phyloP scores from a whole-genome alignment of 257 asterid genomes.

The Schizonepeta tenuifolia region DNA sequence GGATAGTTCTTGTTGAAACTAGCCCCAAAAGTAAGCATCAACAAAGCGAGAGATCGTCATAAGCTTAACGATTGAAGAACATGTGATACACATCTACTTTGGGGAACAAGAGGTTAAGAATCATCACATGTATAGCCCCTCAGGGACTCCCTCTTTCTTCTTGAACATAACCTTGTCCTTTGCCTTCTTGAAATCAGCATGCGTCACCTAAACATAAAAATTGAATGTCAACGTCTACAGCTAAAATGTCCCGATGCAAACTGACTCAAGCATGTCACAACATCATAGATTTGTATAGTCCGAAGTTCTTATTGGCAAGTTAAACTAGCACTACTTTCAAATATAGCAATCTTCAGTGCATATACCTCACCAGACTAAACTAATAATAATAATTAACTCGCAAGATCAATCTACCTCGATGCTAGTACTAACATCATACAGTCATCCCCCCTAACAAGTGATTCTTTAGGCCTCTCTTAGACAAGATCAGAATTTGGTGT shows the following conservation, averaged over 20 bases:
- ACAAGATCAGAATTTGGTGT: background rate
- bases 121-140: slow-evolving; percentile 58
- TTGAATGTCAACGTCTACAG: slow-evolving; percentile 16
- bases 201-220: slow-evolving; percentile 45
- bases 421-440: background rate
- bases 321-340: background rate
- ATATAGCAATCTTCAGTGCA: background rate
- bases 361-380: background rate
- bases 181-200: slow-evolving; percentile 60
- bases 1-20: background rate
- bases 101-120: background rate
- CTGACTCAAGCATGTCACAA: background rate
- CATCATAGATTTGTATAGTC: background rate
- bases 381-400: background rate
- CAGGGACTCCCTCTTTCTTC: slow-evolving; percentile 66
- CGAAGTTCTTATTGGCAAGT: background rate
- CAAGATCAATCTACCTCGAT: background rate
- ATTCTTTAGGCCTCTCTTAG: background rate
- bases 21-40: background rate
- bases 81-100: slow-evolving; percentile 11
- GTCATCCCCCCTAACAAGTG: background rate
- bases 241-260: background rate
- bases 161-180: slow-evolving; percentile 68
- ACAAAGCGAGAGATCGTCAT: background rate
- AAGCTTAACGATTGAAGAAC: slow-evolving; percentile 13